Evolutionary conservation across 179 eudicot species (phyloP).

Genomic region (Monotropa hypopitys): DNA sequence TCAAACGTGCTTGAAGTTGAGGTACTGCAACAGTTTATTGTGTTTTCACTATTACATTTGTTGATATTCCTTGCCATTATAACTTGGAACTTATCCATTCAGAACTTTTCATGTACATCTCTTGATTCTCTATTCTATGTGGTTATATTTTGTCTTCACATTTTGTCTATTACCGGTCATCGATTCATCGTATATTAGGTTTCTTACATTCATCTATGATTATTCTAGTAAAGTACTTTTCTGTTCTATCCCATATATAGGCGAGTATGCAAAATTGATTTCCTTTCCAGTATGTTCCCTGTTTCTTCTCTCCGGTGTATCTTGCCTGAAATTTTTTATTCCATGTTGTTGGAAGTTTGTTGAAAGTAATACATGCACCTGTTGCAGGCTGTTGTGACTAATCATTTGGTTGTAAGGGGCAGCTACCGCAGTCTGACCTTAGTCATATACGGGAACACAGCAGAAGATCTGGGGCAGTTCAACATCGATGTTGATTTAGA

Average conservation of each 20-base stretch:
- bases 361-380: slow-evolving; percentile 4
- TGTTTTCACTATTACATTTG: neutral
- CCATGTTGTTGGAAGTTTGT: slow-evolving; percentile 3
- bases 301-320: neutral
- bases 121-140: neutral
- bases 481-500: slow-evolving; percentile 88
- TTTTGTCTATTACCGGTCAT: neutral
- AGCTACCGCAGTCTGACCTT: slow-evolving; percentile 95
- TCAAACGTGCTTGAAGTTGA: slow-evolving; percentile 93
- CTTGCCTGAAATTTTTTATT: neutral
- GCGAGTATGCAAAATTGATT: neutral
- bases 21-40: slow-evolving; percentile 30
- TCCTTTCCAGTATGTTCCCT: neutral
- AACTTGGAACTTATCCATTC: neutral
- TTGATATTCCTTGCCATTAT: neutral
- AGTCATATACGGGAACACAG: slow-evolving; percentile 91
- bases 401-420: slow-evolving; percentile 90
- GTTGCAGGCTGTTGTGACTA: slow-evolving; percentile 86
- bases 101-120: neutral
- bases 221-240: no score
- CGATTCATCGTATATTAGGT: neutral
- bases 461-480: slow-evolving; percentile 95
- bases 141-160: neutral
- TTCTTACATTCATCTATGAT: neutral
- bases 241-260: neutral